A percentile compares a stretch with the other conserved stretches of the same genome.
Conservation (phyloP, 768 basidiomycete genomes). For the Kwoniella sp. region DNA sequence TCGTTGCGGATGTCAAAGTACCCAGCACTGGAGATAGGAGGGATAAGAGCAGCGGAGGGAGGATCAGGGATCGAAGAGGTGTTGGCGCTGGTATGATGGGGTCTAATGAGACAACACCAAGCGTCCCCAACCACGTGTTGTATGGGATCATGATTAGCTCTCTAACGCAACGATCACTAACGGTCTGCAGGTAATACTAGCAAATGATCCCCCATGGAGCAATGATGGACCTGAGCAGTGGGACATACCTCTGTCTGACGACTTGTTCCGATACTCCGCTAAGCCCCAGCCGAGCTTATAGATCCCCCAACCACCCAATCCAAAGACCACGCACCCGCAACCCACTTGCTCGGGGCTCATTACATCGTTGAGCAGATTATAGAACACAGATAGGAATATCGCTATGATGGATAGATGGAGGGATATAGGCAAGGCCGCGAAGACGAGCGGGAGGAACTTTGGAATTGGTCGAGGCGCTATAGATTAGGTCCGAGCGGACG, state of each 20-base stretch:
- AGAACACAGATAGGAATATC: constrained; percentile 77
- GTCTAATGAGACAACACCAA: not conserved
- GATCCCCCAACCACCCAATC: constrained; percentile 24
- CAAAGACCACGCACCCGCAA: constrained; percentile 32
- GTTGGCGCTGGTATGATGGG: constrained; percentile 38
- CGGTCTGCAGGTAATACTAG: no score
- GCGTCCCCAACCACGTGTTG: not conserved
- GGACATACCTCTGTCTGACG: not conserved
- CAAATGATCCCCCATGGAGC: no score
- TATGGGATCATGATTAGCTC: no score
- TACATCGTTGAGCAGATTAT: constrained; percentile 27
- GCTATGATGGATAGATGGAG: constrained; percentile 82
- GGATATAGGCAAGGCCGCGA: constrained; percentile 63
- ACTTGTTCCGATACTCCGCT: not conserved
- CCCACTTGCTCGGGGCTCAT: constrained; percentile 27
- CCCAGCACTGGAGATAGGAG: constrained; percentile 86
- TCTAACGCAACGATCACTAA: no score
- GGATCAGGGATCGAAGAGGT: constrained; percentile 57
- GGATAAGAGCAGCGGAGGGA: constrained; percentile 85
- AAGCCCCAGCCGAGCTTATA: constrained; percentile 39
- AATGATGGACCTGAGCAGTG: no score
- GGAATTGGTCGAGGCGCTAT: constrained; percentile 38
- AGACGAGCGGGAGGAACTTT: constrained; percentile 28
- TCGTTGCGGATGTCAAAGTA: constrained; percentile 91
- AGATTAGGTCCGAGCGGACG: no score